Evolutionary conservation across 345 rosid species (phyloP).

Genomic region (rapeseed (Brassica napus)): DNA sequence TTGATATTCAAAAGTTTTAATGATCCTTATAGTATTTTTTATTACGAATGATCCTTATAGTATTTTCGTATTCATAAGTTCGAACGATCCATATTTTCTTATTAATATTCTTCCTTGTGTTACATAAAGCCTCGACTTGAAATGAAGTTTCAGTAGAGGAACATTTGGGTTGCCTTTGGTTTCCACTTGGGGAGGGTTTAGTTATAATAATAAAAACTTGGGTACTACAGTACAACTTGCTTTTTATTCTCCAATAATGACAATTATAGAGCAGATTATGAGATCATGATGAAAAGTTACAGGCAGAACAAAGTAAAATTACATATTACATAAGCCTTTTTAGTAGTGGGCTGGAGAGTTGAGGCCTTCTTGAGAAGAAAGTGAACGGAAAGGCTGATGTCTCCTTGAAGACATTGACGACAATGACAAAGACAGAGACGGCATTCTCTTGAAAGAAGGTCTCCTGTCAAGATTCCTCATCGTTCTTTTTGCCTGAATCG

Average conservation of each 20-base stretch:
- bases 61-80: background rate
- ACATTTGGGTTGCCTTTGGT: conserved; percentile 7
- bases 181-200: conserved; percentile 3
- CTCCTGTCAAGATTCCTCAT: conserved; percentile 61
- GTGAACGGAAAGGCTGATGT: conserved; percentile 60
- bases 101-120: background rate
- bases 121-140: background rate
- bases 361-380: conserved; percentile 92
- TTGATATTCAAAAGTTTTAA: conserved; percentile 1
- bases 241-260: conserved; percentile 5
- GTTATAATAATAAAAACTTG: background rate
- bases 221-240: conserved; percentile 1
- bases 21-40: background rate
- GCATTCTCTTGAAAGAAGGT: conserved; percentile 68
- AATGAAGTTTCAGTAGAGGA: background rate
- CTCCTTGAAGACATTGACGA: conserved; percentile 59
- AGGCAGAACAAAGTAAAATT: conserved; percentile 22
- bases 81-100: background rate
- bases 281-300: conserved; percentile 2
- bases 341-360: conserved; percentile 55
- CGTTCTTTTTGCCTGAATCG: conserved; percentile 61
- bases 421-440: conserved; percentile 38
- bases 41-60: background rate
- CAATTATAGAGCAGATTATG: background rate
- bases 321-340: conserved; percentile 6